These are phyloP conservation scores for Beauveria asiatica DNA, from an alignment of 2,329 filamentous ascomycete species.

Conservation along the genomic window DNA sequence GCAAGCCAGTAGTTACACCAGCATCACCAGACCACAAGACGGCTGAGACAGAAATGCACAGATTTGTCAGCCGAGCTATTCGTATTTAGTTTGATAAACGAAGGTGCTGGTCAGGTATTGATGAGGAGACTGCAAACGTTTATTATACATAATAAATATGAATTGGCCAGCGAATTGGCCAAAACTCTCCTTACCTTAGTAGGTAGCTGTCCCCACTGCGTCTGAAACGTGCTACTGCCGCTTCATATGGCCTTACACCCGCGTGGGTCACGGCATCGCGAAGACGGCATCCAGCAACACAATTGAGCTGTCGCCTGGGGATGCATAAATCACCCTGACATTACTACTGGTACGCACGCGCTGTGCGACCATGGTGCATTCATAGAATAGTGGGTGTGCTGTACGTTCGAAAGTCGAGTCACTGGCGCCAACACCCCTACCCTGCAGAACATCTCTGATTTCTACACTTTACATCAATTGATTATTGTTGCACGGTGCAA, in stretches of 20 bases:
- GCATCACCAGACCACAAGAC: no score
- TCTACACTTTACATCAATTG: no score
- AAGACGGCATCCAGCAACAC: not conserved
- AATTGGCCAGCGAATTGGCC: not conserved
- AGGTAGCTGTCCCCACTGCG: no score
- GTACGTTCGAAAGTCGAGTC: not conserved
- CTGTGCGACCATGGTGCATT: not conserved
- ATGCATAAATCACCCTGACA: not conserved
- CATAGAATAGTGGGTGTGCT: not conserved
- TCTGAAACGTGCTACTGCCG: constrained; percentile 7
- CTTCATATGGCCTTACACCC: not conserved
- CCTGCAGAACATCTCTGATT: not conserved
- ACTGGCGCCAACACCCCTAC: not conserved
- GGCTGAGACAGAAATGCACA: no score
- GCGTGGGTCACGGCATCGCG: not conserved
- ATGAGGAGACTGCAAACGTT: no score
- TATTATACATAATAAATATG: not conserved
- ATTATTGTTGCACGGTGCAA: no score
- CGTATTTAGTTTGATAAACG: no score
- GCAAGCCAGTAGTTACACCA: no score
- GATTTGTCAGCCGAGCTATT: no score
- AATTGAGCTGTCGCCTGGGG: not conserved
- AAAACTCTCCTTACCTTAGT: no score
- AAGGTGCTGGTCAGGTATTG: no score
- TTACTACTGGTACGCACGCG: not conserved